These are phyloP conservation scores for Suhomyces chickasaworum DNA, from an alignment of 1,139 yeast genomes.

Conservation along the genomic window DNA sequence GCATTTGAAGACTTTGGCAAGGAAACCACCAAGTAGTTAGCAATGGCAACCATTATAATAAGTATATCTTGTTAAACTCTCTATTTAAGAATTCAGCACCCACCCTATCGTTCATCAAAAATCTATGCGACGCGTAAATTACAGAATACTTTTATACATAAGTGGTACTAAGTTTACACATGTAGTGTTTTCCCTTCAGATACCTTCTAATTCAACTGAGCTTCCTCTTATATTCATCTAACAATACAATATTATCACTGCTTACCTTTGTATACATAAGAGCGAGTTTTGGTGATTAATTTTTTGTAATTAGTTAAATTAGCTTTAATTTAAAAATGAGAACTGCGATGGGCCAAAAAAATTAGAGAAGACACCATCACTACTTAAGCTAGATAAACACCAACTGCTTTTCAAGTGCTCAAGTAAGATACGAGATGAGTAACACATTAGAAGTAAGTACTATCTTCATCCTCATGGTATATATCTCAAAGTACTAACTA, in stretches of 20 bases:
- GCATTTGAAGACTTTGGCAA: constrained; percentile 54
- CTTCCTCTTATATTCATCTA: no score
- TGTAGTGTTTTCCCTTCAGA: not conserved
- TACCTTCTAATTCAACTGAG: not conserved
- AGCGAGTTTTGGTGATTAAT: not conserved
- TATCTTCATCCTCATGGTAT: not conserved
- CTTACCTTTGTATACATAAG: no score
- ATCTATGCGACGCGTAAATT: constrained; percentile 10
- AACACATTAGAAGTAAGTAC: constrained; percentile 55
- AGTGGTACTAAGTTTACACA: constrained; percentile 8
- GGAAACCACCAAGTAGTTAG: constrained; percentile 52
- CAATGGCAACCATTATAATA: constrained; percentile 24
- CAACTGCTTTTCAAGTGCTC: not conserved
- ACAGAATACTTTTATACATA: not conserved
- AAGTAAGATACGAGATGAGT: constrained; percentile 28
- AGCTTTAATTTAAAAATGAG: not conserved
- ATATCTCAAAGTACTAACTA: constrained; percentile 25
- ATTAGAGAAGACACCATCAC: constrained; percentile 4
- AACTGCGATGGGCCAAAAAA: constrained; percentile 17
- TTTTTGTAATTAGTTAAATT: not conserved
- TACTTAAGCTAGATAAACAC: not conserved
- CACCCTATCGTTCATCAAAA: constrained; percentile 6
- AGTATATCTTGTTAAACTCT: constrained; percentile 5
- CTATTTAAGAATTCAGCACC: not conserved
- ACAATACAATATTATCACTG: no score